phyloP scores from a whole-genome alignment of 495 filamentous ascomycete species.

The Penicillium flavigenum region DNA sequence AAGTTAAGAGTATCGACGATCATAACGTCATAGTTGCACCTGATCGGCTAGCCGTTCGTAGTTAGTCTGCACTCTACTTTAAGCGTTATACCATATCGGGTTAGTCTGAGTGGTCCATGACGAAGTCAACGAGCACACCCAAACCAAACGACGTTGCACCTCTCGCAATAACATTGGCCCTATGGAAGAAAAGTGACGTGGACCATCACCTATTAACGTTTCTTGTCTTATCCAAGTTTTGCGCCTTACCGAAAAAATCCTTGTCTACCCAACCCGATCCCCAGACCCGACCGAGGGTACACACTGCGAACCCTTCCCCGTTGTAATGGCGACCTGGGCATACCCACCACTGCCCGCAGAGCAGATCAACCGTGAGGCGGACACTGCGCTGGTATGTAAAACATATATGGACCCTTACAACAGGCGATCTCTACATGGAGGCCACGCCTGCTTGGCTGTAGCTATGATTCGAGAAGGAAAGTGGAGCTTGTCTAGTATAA shows the following conservation, averaged over 20 bases:
- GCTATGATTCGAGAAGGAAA: not conserved
- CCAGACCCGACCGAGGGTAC: not conserved
- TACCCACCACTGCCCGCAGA: constrained; percentile 70
- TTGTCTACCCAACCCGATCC: constrained; percentile 5
- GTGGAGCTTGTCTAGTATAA: constrained; percentile 27
- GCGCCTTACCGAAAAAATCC: not conserved
- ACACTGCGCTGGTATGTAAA: constrained; percentile 62
- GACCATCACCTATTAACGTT: constrained; percentile 13
- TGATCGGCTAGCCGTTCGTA: constrained; percentile 24
- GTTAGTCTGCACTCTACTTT: constrained; percentile 23
- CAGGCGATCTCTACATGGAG: not conserved
- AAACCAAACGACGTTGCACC: constrained; percentile 27
- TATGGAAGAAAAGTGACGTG: constrained; percentile 25
- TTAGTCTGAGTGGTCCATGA: constrained; percentile 33
- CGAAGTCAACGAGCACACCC: constrained; percentile 24
- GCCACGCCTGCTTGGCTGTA: constrained; percentile 30
- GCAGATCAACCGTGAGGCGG: constrained; percentile 63
- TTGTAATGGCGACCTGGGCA: constrained; percentile 69
- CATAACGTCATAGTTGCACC: constrained; percentile 39
- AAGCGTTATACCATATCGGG: constrained; percentile 23
- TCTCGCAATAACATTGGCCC: constrained; percentile 8
- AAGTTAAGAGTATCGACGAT: constrained; percentile 19
- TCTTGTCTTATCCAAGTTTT: constrained; percentile 10
- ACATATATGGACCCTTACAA: constrained; percentile 5
- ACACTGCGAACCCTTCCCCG: not conserved